phyloP scores from a whole-genome alignment of 2,329 filamentous ascomycete genomes.

The Fusarium buxicola region DNA sequence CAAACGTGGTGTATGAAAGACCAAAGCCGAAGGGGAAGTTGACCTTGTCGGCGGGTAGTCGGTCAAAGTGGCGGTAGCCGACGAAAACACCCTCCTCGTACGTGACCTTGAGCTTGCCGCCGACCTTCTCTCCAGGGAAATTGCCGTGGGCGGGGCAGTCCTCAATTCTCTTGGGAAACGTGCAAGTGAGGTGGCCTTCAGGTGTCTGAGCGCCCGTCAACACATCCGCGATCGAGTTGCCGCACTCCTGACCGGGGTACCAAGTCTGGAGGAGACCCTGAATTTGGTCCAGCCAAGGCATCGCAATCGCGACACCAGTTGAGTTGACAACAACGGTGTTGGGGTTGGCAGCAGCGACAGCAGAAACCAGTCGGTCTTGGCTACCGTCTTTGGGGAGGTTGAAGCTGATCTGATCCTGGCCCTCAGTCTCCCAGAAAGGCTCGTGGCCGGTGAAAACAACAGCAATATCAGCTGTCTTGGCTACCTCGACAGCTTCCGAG shows the following conservation, averaged over 20 bases:
- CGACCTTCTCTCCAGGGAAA: slow-evolving; percentile 60
- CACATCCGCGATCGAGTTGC: slow-evolving; percentile 75
- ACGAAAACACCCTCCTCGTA: slow-evolving; percentile 79
- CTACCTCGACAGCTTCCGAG: slow-evolving; percentile 66
- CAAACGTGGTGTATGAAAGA: slow-evolving; percentile 54
- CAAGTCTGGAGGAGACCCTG: slow-evolving; percentile 74
- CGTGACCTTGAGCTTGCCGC: slow-evolving; percentile 65
- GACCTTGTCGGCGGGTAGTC: slow-evolving; percentile 63
- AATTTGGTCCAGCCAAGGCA: slow-evolving; percentile 67
- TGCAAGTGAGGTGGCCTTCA: slow-evolving; percentile 72
- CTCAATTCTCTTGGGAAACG: slow-evolving; percentile 69
- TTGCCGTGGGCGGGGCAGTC: slow-evolving; percentile 76
- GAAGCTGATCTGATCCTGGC: slow-evolving; percentile 77
- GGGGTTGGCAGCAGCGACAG: slow-evolving; percentile 67
- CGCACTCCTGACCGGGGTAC: slow-evolving; percentile 77
- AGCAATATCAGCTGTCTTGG: slow-evolving; percentile 70
- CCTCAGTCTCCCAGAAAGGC: slow-evolving; percentile 60
- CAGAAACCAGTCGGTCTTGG: slow-evolving; percentile 69
- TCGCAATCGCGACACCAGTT: slow-evolving; percentile 71
- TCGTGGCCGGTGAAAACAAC: slow-evolving; percentile 68
- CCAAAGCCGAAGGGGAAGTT: slow-evolving; percentile 75
- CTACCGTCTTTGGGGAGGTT: slow-evolving; percentile 70
- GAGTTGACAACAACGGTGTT: slow-evolving; percentile 73
- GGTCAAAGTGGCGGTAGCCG: slow-evolving; percentile 77
- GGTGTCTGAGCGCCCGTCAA: slow-evolving; percentile 74